phyloP scores from a whole-genome alignment of 768 basidiomycete genomes.

The Boletus reticuloceps region DNA sequence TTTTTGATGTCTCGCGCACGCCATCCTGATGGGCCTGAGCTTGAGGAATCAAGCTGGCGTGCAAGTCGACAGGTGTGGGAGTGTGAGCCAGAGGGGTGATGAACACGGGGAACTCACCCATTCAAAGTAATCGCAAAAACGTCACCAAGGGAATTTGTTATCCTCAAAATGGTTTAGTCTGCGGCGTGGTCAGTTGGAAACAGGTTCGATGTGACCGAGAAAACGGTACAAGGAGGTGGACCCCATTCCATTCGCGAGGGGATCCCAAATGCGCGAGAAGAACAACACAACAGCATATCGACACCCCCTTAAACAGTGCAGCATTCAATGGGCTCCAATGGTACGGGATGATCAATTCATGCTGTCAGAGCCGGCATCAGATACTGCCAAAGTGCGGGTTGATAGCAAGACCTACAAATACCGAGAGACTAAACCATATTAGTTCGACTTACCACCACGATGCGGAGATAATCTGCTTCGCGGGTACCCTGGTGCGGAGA shows the following conservation, averaged over 20 bases:
- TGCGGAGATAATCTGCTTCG: constrained; percentile 25
- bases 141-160: constrained; percentile 7
- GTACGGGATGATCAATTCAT: neutral
- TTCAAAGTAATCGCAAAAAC: neutral
- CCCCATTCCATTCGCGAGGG: neutral
- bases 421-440: constrained; percentile 13
- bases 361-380: neutral
- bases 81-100: constrained; percentile 3
- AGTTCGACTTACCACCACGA: neutral
- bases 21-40: neutral
- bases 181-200: constrained; percentile 3
- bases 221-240: neutral
- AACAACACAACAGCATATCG: neutral
- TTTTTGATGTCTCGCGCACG: neutral
- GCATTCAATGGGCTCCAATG: neutral
- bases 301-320: neutral
- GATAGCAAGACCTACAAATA: neutral
- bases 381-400: neutral
- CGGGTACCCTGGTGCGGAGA: constrained; percentile 6
- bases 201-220: neutral
- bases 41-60: neutral
- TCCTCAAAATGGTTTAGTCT: constrained; percentile 18
- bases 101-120: constrained; percentile 9
- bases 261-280: neutral
- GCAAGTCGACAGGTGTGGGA: constrained; percentile 15